phyloP scores from a whole-genome alignment of 371 early-diverging fungal species.

The Mycotypha africana region DNA sequence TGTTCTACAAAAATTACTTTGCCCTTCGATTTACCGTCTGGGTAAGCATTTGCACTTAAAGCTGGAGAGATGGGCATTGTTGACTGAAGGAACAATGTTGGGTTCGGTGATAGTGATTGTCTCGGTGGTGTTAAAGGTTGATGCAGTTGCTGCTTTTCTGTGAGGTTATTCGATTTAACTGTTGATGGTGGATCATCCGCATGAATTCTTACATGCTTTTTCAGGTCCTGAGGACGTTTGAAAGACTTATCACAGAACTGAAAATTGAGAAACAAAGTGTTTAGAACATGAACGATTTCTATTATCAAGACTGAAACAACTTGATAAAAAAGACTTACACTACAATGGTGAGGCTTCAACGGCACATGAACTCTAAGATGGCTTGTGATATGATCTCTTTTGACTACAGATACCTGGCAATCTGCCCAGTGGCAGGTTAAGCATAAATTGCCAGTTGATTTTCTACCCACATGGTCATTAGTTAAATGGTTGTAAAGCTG shows the following conservation, averaged over 20 bases:
- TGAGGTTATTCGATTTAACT: too few relatives aligned
- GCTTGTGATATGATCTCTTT: slow-evolving; percentile 93
- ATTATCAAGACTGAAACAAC: too few relatives aligned
- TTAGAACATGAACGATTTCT: too few relatives aligned
- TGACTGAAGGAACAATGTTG: too few relatives aligned
- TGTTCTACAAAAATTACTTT: too few relatives aligned
- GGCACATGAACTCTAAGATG: slow-evolving; percentile 90
- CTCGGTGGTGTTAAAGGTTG: too few relatives aligned
- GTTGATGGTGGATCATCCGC: too few relatives aligned
- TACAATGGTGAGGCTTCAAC: slow-evolving; percentile 81
- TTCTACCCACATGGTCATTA: slow-evolving; percentile 87
- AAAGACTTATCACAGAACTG: slow-evolving; percentile 75
- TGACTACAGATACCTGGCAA: slow-evolving; percentile 68
- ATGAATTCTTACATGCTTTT: slow-evolving; percentile 85
- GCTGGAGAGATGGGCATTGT: too few relatives aligned
- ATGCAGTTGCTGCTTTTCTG: too few relatives aligned
- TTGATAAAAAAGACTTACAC: slow-evolving; percentile 28
- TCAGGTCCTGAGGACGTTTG: slow-evolving; percentile 87
- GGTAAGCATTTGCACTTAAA: too few relatives aligned
- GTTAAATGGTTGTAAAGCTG: slow-evolving; percentile 79
- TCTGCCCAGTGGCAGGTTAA: slow-evolving; percentile 85
- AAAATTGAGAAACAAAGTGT: neutral
- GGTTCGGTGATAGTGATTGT: too few relatives aligned
- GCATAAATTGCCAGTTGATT: slow-evolving; percentile 81
- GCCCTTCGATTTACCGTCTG: too few relatives aligned